Base-by-base conservation (phyloP, 257 asterid genomes). In the Avicennia marina region DNA sequence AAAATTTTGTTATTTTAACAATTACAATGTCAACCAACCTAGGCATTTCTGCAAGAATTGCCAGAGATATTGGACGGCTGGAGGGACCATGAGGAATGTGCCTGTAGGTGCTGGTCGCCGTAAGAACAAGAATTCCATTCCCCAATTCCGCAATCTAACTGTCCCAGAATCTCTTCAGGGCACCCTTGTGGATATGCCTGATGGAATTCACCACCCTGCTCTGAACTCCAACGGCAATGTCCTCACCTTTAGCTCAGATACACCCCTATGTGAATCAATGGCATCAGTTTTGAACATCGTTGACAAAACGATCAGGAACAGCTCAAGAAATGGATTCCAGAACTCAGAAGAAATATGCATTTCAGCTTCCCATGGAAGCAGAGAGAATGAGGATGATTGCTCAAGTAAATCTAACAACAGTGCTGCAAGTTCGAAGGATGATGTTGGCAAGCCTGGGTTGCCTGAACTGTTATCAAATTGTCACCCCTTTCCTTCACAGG, bases 41-140 rank as follows among this genome's bases (percentile, higher is more conserved):
- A 64, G 99, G n/a, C 96, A 93, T 53, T 93, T 86, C 75, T 93
- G 99, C 75, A 93, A 84, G 80, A 86, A 81, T 56, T 93, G 99
- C 74, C 97, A 93, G 85, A 78, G 99, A 66, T 93, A 93, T 71
- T 93, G 99, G 99, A 93, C 99, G 24, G 97, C 97, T 27, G 99
- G 99, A 21, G 99, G 99, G 63, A 86, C 88, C 48, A 93, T 86
- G 96, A 82, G 99, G 65, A 93, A 86, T 16, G 95, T 93, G 16
- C 95, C 99, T 1, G 78, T 93, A 6, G 99, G 99, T 53, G 97
- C 99, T 31, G 99, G 99, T 44, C 94, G 99, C 3, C 87, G 99
- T 40, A 93, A 82, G 81, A 89, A 84, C 85, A 93, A 89, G 78
- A 81, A 67, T 53, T 36, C 78, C 0, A 62, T 64, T 46, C 66